Conservation (phyloP, 805 yeast species). For the Candida nanaspora region DNA sequence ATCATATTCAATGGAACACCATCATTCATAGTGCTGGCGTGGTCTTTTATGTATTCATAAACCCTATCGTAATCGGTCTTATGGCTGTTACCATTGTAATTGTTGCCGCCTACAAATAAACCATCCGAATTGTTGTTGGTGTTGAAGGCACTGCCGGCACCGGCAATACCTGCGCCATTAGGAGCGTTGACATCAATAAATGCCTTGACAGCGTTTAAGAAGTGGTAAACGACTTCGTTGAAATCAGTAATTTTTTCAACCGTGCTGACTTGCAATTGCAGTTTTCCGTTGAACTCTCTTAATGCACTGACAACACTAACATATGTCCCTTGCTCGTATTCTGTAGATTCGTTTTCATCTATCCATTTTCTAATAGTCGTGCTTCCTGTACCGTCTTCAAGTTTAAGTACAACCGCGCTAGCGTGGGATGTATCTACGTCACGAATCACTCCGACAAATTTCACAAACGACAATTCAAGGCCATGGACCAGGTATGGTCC, state of each 20-base stretch:
- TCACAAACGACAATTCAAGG: slow-evolving; percentile 54
- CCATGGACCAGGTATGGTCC: slow-evolving; percentile 56
- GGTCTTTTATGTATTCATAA: slow-evolving; percentile 39
- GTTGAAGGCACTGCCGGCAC: slow-evolving; percentile 14
- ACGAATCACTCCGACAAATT: slow-evolving; percentile 66
- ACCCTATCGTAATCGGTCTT: slow-evolving; percentile 33
- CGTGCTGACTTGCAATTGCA: slow-evolving; percentile 56
- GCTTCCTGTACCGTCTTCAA: slow-evolving; percentile 78
- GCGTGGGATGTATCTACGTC: slow-evolving; percentile 50
- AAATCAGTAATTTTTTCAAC: slow-evolving; percentile 52
- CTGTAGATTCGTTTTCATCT: slow-evolving; percentile 28
- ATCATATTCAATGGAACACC: slow-evolving; percentile 68
- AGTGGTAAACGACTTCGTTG: slow-evolving; percentile 64
- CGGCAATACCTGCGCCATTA: slow-evolving; percentile 10
- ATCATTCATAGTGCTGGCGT: slow-evolving; percentile 55
- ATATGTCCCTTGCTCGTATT: slow-evolving; percentile 44
- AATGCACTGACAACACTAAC: slow-evolving; percentile 52
- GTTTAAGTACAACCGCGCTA: slow-evolving; percentile 44
- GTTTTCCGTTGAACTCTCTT: slow-evolving; percentile 55
- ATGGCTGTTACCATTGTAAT: slow-evolving; percentile 22
- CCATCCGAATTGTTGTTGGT: slow-evolving; percentile 10
- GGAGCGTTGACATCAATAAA: slow-evolving; percentile 38
- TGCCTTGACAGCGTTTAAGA: slow-evolving; percentile 52
- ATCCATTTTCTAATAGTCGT: slow-evolving; percentile 62
- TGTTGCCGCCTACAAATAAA: too few species aligned